Conservation (phyloP, 805 yeast genomes). For the Metschnikowia amazonensis region DNA sequence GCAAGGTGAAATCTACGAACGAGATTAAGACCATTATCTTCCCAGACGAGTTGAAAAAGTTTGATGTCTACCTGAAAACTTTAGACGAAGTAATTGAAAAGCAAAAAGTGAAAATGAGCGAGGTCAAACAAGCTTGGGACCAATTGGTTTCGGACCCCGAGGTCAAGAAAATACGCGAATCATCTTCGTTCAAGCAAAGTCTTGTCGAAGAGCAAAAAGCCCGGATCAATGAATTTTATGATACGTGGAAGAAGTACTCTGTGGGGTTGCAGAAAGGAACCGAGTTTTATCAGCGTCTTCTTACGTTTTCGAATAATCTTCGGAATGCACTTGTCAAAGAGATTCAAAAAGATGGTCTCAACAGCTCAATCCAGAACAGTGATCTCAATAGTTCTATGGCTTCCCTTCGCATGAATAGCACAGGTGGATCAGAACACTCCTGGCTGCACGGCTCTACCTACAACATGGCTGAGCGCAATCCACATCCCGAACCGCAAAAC, state of each 20-base stretch:
- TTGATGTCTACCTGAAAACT: slow-evolving; percentile 62
- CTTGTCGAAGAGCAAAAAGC: slow-evolving; percentile 28
- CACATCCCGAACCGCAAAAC: neutral
- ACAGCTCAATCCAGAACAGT: slow-evolving; percentile 13
- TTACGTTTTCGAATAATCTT: slow-evolving; percentile 29
- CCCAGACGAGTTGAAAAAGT: slow-evolving; percentile 70
- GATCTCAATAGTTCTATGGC: slow-evolving; percentile 11
- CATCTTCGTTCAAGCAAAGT: slow-evolving; percentile 36
- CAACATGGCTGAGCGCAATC: slow-evolving; percentile 3
- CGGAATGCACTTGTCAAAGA: slow-evolving; percentile 21
- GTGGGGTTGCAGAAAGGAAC: slow-evolving; percentile 60
- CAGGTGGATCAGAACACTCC: neutral
- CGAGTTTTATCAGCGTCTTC: slow-evolving; percentile 56
- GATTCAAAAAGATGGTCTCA: slow-evolving; percentile 12
- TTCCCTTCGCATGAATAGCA: slow-evolving; percentile 7
- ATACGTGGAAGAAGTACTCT: slow-evolving; percentile 53
- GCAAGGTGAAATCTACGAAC: slow-evolving; percentile 50
- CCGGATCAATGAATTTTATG: slow-evolving; percentile 47
- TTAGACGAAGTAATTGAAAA: slow-evolving; percentile 64
- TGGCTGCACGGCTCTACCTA: neutral
- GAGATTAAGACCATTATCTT: slow-evolving; percentile 57
- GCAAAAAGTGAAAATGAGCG: slow-evolving; percentile 49
- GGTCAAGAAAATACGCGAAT: slow-evolving; percentile 41
- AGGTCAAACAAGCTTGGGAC: slow-evolving; percentile 30
- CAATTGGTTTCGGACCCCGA: slow-evolving; percentile 24